Base-by-base conservation (phyloP, 2,329 filamentous ascomycete genomes). In the Orbilia blumenaviensis region DNA sequence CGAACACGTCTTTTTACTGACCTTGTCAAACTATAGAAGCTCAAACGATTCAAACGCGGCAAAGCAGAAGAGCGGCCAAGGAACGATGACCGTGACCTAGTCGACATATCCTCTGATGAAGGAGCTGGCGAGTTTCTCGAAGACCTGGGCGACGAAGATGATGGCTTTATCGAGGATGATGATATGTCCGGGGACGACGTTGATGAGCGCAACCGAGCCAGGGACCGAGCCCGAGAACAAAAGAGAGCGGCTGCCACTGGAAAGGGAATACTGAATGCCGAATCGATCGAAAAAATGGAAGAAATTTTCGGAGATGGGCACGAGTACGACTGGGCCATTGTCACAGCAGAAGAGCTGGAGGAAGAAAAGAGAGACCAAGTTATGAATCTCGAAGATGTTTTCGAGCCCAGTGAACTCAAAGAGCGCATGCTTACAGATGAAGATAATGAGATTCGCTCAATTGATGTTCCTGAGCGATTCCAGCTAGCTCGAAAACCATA, bases 371-470 rank as follows among this genome's bases (percentile, higher is more conserved):
- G 91, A 69, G 87, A 91, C 78, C 92, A 94, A 80, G 90, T 90
- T 48, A 89, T 98, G 44, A 93, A 97, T 83, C 88, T 99, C 78
- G 97, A 98, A 84, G 94, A 99, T 82, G 94, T 99, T 60, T 99
- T 99, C 81, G 95, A 99, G 83, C 95, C 95, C 0, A 96, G 94
- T 1, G 93, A 99, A 82, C 88, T 99, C 41, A 90, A 91, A 68
- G 95, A 99, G 84, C 94, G 93, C 84, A 91, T 98, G 82, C 88
- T 99, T 80, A 99, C 95, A 7, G 95, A 98, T 71, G 93, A 94
- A 78, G 95, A 99, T 82, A 96, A 98, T 82, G 85, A 89, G 71
- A 97, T 99, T 79, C 92, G 95, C 56, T 89, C 90, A 81, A 90
- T 88, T 18, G 95, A 99, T 82, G 91, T 97, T 79, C 95, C 95